Conservation (phyloP, 768 basidiomycete genomes). For the Crepidotus variabilis region DNA sequence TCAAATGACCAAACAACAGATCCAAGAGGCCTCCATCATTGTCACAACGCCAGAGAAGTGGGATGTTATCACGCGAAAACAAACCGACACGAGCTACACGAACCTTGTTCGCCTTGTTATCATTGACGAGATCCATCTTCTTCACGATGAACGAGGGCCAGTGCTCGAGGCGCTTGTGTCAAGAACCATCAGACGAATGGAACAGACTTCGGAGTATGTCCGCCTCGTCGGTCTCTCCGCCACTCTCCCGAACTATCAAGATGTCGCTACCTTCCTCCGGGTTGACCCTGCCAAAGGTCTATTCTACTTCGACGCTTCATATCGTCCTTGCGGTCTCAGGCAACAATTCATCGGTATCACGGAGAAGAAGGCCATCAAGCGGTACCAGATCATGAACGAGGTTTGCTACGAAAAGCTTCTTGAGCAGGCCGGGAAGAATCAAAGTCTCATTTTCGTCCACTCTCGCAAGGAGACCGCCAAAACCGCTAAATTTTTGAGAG, state of each 20-base stretch:
- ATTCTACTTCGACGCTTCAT: conserved; percentile 95
- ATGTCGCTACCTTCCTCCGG: conserved; percentile 95
- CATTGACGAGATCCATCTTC: conserved; percentile 95
- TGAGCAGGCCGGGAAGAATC: conserved; percentile 84
- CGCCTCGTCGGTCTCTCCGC: conserved; percentile 94
- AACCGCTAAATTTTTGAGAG: conserved; percentile 91
- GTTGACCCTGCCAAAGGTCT: conserved; percentile 90
- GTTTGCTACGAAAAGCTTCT: conserved; percentile 99
- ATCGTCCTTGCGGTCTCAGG: conserved; percentile 90
- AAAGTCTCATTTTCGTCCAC: conserved; percentile 95
- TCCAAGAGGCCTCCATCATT: conserved; percentile 95
- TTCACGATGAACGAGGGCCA: conserved; percentile 98
- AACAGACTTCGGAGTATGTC: conserved; percentile 90
- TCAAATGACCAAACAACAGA: conserved; percentile 98
- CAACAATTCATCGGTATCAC: conserved; percentile 98
- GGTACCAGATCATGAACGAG: conserved; percentile 97
- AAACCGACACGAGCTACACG: conserved; percentile 94
- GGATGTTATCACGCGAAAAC: conserved; percentile 99
- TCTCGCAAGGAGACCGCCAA: conserved; percentile 98
- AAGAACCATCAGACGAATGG: conserved; percentile 88
- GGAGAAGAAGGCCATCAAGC: conserved; percentile 99
- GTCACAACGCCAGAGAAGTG: conserved; percentile 99
- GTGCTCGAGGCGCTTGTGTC: conserved; percentile 91
- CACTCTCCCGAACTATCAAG: conserved; percentile 97
- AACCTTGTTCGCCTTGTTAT: conserved; percentile 96